Conservation (phyloP, 139 green algal species). For the Ettlia oleoabundans region DNA sequence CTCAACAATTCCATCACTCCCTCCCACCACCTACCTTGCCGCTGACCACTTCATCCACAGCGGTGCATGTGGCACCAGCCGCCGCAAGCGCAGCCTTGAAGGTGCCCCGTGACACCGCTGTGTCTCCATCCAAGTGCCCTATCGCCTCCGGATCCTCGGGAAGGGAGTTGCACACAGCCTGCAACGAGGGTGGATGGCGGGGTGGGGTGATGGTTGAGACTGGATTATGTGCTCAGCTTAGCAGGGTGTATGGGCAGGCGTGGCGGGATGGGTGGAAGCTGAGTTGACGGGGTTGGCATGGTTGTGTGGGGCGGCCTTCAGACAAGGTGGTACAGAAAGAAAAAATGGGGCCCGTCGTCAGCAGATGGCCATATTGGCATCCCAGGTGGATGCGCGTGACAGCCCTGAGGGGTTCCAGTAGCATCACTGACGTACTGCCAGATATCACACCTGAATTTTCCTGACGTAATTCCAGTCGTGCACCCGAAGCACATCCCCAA, state of each 20-base stretch:
- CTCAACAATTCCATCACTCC: background rate
- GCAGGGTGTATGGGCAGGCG: no score
- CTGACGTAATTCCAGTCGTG: conserved; percentile 90
- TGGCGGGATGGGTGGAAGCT: no score
- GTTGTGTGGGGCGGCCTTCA: no score
- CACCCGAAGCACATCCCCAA: conserved; percentile 82
- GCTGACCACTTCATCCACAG: conserved; percentile 74
- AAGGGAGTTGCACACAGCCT: conserved; percentile 60
- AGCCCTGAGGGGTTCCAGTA: no score
- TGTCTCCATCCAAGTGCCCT: conserved; percentile 85
- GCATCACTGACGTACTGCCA: background rate
- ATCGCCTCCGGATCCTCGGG: conserved; percentile 54
- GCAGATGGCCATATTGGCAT: no score
- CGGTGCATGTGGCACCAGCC: conserved; percentile 72
- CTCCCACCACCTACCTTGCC: conserved; percentile 30
- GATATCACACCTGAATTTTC: conserved; percentile 53
- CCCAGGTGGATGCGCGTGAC: no score
- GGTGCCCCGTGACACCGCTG: conserved; percentile 73
- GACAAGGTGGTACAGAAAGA: no score
- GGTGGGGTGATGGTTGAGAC: no score
- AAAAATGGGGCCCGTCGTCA: no score
- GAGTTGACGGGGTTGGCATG: no score
- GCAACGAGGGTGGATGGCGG: background rate
- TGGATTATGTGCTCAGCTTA: no score
- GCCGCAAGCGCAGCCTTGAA: conserved; percentile 80